Evolutionary conservation across 352 stramenopile genomes (phyloP), one percentile per base, ranked within the genome.

Genomic region (Phytophthora sp.): DNA sequence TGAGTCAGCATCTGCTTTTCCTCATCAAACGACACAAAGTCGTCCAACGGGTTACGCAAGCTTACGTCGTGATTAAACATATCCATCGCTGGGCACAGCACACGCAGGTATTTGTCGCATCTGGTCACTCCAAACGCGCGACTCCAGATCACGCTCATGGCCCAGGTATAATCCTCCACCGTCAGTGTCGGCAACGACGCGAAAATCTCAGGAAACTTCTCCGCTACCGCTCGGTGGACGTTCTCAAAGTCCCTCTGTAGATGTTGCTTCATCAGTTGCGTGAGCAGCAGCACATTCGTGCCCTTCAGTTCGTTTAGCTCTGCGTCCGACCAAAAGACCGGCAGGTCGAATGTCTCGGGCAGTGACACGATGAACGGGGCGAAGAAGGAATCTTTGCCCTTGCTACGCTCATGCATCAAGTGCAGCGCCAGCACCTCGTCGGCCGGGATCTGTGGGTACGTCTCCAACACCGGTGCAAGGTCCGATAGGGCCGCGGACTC

Each of bases 31-130:
- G 72, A 71, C 42, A 90, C 63, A 49, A 84, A 87, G 46, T 90
- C 79, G 38, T 88, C 79, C 46, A 89, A 50, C 13, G 70, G 57
- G 33, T 72, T 76, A 24, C 42, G 45, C 50, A 89, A 51, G 26
- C 23, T 63, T 57, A 80, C 76, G 39, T 90, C 73, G 56, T 93
- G 85, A 58, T 93, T 93, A 56, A 89, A 90, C 73, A 90, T 90
- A 69, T 93, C 84, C 73, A 93, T 77, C 4, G 74, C 75, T 0
- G 85, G 85, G 52, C 82, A 89, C 58, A 93, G 63, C 20, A 88
- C 74, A 31, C 74, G 81, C 3, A 89, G 31, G 42, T 87, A 86
- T 27, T 70, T 69, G 18, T 49, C 57, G 2, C 62, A 64, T 41
- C 68, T 82, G 18, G 54, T 80, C 23, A 86, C 66, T 31, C 80